Percentiles rank a stretch among this genome's conserved stretches.
Conservation (phyloP, 2,329 filamentous ascomycete species). For the Cytospora piceae region DNA sequence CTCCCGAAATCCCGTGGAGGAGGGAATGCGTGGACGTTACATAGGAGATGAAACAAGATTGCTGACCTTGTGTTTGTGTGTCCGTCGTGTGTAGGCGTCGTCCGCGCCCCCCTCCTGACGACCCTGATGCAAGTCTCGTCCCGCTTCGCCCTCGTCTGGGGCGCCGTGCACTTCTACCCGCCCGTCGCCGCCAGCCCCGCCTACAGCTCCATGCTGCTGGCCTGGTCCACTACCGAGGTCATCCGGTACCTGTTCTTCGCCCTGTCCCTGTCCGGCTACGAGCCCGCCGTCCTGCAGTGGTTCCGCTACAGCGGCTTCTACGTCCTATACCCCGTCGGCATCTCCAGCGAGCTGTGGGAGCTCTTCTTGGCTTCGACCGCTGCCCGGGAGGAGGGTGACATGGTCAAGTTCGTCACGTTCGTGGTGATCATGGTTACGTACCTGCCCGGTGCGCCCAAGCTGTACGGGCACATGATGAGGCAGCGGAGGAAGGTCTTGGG, state of each 20-base stretch:
- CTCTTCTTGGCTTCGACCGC: slow-evolving; percentile 68
- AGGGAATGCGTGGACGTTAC: not conserved
- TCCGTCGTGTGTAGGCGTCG: slow-evolving; percentile 66
- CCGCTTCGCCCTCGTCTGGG: slow-evolving; percentile 88
- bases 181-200: slow-evolving; percentile 61
- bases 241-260: slow-evolving; percentile 93
- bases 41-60: not conserved
- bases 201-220: slow-evolving; percentile 79
- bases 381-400: slow-evolving; percentile 50
- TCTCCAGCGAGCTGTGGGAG: slow-evolving; percentile 82
- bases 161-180: slow-evolving; percentile 75
- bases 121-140: slow-evolving; percentile 89
- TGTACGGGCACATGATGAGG: slow-evolving; percentile 94
- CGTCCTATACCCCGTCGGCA: slow-evolving; percentile 89
- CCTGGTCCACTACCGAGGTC: slow-evolving; percentile 91
- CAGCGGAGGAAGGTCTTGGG: slow-evolving; percentile 82
- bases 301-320: slow-evolving; percentile 92
- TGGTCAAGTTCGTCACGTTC: slow-evolving; percentile 29
- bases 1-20: not conserved
- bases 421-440: slow-evolving; percentile 31
- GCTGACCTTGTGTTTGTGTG: too few relatives aligned
- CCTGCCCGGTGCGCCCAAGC: slow-evolving; percentile 68
- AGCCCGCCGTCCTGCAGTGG: slow-evolving; percentile 73
- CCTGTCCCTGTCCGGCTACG: slow-evolving; percentile 65
- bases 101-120: slow-evolving; percentile 82